Evolutionary conservation across 2,329 filamentous ascomycete species (phyloP).

Genomic region (Alternaria incomplexa): DNA sequence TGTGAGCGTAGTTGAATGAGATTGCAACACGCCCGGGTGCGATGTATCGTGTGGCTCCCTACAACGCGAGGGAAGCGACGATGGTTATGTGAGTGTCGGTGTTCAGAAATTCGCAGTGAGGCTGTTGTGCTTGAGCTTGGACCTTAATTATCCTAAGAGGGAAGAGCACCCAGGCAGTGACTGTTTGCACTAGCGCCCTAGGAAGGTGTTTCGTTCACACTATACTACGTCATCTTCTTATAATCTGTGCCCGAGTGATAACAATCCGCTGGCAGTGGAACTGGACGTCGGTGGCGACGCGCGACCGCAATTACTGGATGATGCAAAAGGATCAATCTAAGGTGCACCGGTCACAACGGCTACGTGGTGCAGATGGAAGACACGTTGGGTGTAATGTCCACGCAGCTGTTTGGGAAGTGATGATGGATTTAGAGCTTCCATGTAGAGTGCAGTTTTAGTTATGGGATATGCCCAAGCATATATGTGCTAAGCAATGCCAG

Average conservation of each 20-base stretch:
- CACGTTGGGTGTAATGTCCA: rapidly evolving
- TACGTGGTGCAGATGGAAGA: not conserved
- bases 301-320: not conserved
- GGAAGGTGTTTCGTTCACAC: not conserved
- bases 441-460: not conserved
- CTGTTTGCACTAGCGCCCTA: not conserved
- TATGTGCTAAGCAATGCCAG: not conserved
- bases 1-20: rapidly evolving
- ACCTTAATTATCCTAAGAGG: not conserved
- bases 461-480: not conserved
- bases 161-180: not conserved
- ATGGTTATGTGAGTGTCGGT: not conserved
- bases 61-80: not conserved
- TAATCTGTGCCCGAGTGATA: not conserved
- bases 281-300: not conserved
- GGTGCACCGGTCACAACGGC: not conserved
- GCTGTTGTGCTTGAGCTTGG: not conserved
- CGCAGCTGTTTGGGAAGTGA: not conserved
- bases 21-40: not conserved
- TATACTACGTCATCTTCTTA: not conserved
- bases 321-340: rapidly evolving
- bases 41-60: rapidly evolving
- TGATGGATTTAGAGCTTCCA: not conserved
- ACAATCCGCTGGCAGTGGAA: not conserved
- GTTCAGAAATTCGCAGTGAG: not conserved